phyloP scores from a whole-genome alignment of 2,329 filamentous ascomycete genomes.

The Thelonectria rubi region DNA sequence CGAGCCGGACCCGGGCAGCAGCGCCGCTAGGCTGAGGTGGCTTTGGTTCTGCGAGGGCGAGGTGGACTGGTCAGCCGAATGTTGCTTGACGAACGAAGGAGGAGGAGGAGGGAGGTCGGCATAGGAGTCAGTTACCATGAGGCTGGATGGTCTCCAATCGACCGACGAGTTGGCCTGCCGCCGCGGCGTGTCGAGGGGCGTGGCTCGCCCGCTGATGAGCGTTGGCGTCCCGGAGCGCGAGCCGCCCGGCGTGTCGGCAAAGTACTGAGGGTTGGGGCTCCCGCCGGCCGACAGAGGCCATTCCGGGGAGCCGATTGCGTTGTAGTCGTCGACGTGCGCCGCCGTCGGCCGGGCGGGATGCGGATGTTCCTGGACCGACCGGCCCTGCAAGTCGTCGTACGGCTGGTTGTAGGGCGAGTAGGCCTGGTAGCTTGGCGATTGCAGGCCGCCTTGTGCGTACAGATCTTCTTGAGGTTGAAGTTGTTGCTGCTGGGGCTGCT shows the following conservation, averaged over 20 bases:
- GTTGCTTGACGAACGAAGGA: slow-evolving; percentile 27
- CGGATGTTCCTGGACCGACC: slow-evolving; percentile 41
- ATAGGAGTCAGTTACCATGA: slow-evolving; percentile 39
- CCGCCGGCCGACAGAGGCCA: slow-evolving; percentile 40
- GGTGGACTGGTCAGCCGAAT: slow-evolving; percentile 34
- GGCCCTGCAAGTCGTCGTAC: slow-evolving; percentile 41
- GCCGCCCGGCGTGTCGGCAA: slow-evolving; percentile 36
- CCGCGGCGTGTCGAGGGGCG: slow-evolving; percentile 32
- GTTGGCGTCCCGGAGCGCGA: slow-evolving; percentile 43
- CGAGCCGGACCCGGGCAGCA: slow-evolving; percentile 47
- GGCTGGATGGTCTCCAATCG: slow-evolving; percentile 44
- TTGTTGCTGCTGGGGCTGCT: slow-evolving; percentile 24
- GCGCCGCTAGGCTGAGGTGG: slow-evolving; percentile 52
- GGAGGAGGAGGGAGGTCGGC: slow-evolving; percentile 12
- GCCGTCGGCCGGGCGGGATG: slow-evolving; percentile 31
- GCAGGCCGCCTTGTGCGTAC: slow-evolving; percentile 15
- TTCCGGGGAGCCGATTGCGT: slow-evolving; percentile 34
- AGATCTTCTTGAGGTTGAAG: slow-evolving; percentile 31
- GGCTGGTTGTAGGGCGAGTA: slow-evolving; percentile 33
- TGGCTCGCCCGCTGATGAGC: slow-evolving; percentile 39
- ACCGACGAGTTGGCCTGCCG: slow-evolving; percentile 39
- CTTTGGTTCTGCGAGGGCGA: slow-evolving; percentile 51
- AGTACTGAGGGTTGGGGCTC: slow-evolving; percentile 39
- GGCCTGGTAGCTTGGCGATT: slow-evolving; percentile 22
- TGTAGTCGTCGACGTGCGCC: slow-evolving; percentile 39